Evolutionary conservation across 306 rosid genomes (phyloP).

Genomic region (Glycine tomentella): DNA sequence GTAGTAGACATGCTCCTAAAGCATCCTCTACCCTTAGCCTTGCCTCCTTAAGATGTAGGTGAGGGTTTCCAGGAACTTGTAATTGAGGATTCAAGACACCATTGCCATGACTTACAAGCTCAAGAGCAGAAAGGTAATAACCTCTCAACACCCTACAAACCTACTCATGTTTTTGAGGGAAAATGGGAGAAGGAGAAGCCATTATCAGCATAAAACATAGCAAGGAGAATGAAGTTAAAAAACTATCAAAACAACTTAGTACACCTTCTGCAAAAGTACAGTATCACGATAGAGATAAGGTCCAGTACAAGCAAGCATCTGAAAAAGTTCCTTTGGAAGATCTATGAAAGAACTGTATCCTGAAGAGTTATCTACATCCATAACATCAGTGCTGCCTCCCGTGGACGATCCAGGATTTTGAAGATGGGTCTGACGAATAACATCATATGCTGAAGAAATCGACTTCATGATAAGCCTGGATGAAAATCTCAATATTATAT

Average conservation of each 20-base stretch:
- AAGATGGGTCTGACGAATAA: constrained; percentile 65
- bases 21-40: constrained; percentile 93
- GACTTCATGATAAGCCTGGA: constrained; percentile 87
- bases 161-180: constrained; percentile 51
- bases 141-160: constrained; percentile 90
- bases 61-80: constrained; percentile 54
- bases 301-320: constrained; percentile 90
- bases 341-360: constrained; percentile 59
- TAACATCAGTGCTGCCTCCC: constrained; percentile 60
- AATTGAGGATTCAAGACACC: constrained; percentile 49
- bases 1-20: constrained; percentile 86
- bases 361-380: constrained; percentile 54
- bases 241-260: constrained; percentile 33
- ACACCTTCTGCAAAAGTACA: constrained; percentile 88
- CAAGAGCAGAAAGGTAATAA: constrained; percentile 79
- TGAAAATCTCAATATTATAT: constrained; percentile 44
- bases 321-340: constrained; percentile 88
- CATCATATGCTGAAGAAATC: constrained; percentile 68
- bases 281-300: constrained; percentile 93
- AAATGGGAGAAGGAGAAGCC: constrained; percentile 3
- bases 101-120: constrained; percentile 58
- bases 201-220: constrained; percentile 36
- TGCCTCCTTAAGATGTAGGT: constrained; percentile 79
- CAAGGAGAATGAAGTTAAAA: constrained; percentile 21
- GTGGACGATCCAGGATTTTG: constrained; percentile 63